Base-by-base conservation (phyloP, 805 yeast genomes). In the Myxozyma udenii region DNA sequence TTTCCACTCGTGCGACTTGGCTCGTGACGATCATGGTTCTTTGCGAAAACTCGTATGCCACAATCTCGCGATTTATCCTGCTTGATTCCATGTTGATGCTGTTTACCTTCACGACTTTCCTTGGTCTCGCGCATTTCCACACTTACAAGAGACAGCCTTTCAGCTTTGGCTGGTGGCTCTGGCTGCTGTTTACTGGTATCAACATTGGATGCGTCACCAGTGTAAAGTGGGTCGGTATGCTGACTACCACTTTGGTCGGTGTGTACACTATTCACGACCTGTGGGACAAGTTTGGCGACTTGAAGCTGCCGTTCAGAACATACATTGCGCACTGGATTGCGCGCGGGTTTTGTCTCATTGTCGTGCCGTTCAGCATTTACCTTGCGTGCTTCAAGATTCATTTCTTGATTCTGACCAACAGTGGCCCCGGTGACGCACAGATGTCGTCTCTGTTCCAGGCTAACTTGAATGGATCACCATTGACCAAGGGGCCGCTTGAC, bases 161-260 rank as follows among this genome's bases (percentile, higher is more conserved):
- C 65, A 66, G 85, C 11, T 74, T 82, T 64, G 78, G 80, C 65
- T 91, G 98, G 97, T 93, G 95, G 95, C 81, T 81, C 67, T 91
- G 97, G 96, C 71, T 93, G 46, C 62, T 84, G 22, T 71, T 85
- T 52, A 85, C 95, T 6, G 99, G 99, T 60, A 71, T 88, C 46
- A 74, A 81, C 41, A 81, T 93, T 63, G 98, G 98, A 38, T 86
- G 93, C 68, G 85, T 90, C 7, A 16, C 3, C 19, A 85, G 95
- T 25, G 95, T 89, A 51, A 93, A 93, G 71, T 88, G 90, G 96
- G 98, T 93, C 52, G 99, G 99, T 63, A 76, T 91, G 50, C 87
- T 93, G 64, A 87, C 87, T 55, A 91, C 95, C 51, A 69, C 88
- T 16, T 72, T 89, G 57, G 89, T 93, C 50, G 99, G 99, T 44